Conservation (phyloP, 352 stramenopile genomes). For the Globisporangium spiculum region DNA sequence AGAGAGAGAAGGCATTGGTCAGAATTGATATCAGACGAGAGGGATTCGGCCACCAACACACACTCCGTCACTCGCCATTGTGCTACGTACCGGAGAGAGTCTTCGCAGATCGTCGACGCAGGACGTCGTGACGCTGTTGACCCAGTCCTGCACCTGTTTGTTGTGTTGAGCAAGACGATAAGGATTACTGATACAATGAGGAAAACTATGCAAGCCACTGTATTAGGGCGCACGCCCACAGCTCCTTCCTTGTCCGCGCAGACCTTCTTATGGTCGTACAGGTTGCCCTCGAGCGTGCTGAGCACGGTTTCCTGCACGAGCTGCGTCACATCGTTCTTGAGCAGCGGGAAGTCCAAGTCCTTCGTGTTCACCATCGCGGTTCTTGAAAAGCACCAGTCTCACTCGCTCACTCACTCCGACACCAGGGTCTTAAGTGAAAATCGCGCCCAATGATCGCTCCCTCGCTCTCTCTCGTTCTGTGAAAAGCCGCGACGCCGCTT, state of each 20-base stretch:
- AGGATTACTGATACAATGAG: neutral
- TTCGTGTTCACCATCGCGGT: slow-evolving; percentile 29
- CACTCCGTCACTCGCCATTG: too few species aligned
- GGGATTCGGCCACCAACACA: too few species aligned
- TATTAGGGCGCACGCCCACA: neutral
- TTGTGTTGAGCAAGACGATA: neutral
- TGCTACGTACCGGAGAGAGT: slow-evolving; percentile 43
- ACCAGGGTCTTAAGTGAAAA: neutral
- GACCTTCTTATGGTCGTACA: slow-evolving; percentile 79
- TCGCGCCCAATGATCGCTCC: too few species aligned
- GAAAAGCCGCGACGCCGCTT: slow-evolving; percentile 1
- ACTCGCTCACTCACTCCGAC: too few species aligned
- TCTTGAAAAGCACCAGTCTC: too few species aligned
- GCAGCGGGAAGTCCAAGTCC: slow-evolving; percentile 69
- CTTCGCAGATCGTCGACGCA: slow-evolving; percentile 67
- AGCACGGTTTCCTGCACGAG: slow-evolving; percentile 76
- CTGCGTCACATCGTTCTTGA: slow-evolving; percentile 69
- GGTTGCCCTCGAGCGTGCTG: slow-evolving; percentile 65
- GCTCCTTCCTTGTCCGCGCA: too few species aligned
- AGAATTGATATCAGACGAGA: too few species aligned
- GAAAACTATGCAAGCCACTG: neutral
- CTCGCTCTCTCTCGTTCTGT: neutral
- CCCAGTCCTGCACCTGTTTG: slow-evolving; percentile 59
- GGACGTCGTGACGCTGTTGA: slow-evolving; percentile 59
- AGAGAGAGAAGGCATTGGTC: too few species aligned